Conservation (phyloP, 192 early-diverging fungal species). For the Coemansia sp. region DNA sequence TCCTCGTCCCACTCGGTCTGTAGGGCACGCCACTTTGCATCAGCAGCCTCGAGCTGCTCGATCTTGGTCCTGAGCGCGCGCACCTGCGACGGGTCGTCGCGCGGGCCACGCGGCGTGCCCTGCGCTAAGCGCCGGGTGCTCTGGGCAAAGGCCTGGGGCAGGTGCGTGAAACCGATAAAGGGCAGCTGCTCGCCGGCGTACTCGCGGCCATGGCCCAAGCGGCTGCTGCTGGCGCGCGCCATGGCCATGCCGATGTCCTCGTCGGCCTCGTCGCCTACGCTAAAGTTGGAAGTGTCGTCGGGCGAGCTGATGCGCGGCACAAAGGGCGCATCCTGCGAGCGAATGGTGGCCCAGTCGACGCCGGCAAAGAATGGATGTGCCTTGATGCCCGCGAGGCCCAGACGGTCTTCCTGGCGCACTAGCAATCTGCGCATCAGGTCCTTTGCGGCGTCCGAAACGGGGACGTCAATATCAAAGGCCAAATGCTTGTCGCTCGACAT, state of each 20-base stretch:
- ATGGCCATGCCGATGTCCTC: conserved; percentile 46
- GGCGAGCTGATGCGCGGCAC: conserved; percentile 79
- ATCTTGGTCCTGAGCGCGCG: conserved; percentile 14
- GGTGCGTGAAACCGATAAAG: conserved; percentile 84
- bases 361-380: conserved; percentile 62
- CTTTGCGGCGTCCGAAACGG: conserved; percentile 59
- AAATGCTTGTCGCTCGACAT: conserved; percentile 72
- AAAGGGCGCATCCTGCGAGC: conserved; percentile 69
- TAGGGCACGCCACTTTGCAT: conserved; percentile 9
- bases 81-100: conserved; percentile 33
- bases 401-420: conserved; percentile 63
- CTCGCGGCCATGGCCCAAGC: conserved; percentile 52
- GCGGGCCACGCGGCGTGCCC: conserved; percentile 23
- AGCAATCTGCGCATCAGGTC: conserved; percentile 75
- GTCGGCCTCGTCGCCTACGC: conserved; percentile 71
- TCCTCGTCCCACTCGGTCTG: conserved; percentile 35
- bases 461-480: conserved; percentile 60
- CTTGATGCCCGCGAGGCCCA: conserved; percentile 68
- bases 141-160: conserved; percentile 18
- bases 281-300: conserved; percentile 88
- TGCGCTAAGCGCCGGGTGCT: background rate
- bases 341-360: conserved; percentile 62
- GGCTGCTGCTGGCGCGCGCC: conserved; percentile 50
- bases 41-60: conserved; percentile 32
- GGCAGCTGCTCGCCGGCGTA: conserved; percentile 77